Percentiles rank a stretch among this genome's conserved stretches.
Conservation (phyloP, 78 protist species). For the Cavenderia fasciculata region DNA sequence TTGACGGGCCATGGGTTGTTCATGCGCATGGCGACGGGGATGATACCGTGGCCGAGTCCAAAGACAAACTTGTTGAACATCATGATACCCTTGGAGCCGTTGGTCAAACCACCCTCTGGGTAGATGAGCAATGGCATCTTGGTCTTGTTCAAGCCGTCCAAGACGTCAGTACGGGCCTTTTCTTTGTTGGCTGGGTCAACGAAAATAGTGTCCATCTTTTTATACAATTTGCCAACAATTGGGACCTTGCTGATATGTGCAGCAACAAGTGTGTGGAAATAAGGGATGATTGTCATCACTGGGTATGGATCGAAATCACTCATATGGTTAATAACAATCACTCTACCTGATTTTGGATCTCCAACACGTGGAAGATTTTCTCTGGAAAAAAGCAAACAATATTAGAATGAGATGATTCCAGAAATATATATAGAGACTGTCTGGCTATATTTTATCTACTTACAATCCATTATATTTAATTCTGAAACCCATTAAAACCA, state of each 20-base stretch:
- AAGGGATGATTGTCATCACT: background rate
- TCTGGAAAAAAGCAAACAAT: background rate
- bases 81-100: slow-evolving; percentile 45
- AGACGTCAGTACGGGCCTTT: slow-evolving; percentile 32
- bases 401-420: background rate
- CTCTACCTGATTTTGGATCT: slow-evolving; percentile 7
- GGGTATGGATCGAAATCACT: slow-evolving; percentile 73
- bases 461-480: background rate
- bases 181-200: slow-evolving; percentile 14
- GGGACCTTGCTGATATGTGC: slow-evolving; percentile 57
- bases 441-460: background rate
- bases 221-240: slow-evolving; percentile 29
- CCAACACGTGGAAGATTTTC: slow-evolving; percentile 18
- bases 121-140: slow-evolving; percentile 23
- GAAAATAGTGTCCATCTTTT: slow-evolving; percentile 27
- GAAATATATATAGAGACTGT: too few species aligned
- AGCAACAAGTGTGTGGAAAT: slow-evolving; percentile 28
- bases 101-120: slow-evolving; percentile 68
- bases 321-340: slow-evolving; percentile 40
- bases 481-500: slow-evolving; percentile 15
- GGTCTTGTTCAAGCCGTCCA: background rate
- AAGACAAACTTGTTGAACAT: slow-evolving; percentile 70
- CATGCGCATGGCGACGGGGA: slow-evolving; percentile 32
- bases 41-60: slow-evolving; percentile 16
- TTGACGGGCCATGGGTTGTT: slow-evolving; percentile 43